These are phyloP conservation scores for Chlamydomonas sp. DNA, from an alignment of 139 green algal species.

Conservation along the genomic window DNA sequence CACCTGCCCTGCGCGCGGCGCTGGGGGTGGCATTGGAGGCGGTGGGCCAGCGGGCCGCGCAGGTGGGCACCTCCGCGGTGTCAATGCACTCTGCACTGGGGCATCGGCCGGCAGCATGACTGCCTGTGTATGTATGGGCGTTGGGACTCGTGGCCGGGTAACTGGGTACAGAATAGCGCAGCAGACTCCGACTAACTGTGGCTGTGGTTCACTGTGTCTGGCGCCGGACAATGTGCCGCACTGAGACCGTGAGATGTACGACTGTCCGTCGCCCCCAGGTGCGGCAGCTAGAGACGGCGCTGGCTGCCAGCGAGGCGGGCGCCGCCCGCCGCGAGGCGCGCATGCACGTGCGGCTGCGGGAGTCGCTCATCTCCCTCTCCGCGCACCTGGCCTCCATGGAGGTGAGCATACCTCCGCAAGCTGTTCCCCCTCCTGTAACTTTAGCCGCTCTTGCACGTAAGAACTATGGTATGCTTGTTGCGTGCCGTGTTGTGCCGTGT, in stretches of 20 bases:
- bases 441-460: not conserved
- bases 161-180: no score
- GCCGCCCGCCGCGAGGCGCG: constrained; percentile 14
- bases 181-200: no score
- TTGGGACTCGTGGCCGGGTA: no score
- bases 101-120: no score
- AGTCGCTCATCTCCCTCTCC: constrained; percentile 27
- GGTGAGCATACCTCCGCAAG: not conserved
- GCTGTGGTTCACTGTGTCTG: no score
- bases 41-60: not conserved
- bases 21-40: constrained; percentile 18
- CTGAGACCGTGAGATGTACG: no score
- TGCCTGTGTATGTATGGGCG: no score
- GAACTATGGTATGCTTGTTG: no score
- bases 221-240: no score
- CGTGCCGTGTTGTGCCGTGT: no score
- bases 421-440: not conserved
- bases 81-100: not conserved
- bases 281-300: constrained; percentile 21
- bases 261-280: not conserved
- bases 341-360: constrained; percentile 25
- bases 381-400: constrained; percentile 20
- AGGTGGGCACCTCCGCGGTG: constrained; percentile 3
- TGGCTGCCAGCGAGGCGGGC: constrained; percentile 20
- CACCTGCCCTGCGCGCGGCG: constrained; percentile 23